phyloP scores from a whole-genome alignment of 768 basidiomycete genomes.

The Fomitopsis pulvina region DNA sequence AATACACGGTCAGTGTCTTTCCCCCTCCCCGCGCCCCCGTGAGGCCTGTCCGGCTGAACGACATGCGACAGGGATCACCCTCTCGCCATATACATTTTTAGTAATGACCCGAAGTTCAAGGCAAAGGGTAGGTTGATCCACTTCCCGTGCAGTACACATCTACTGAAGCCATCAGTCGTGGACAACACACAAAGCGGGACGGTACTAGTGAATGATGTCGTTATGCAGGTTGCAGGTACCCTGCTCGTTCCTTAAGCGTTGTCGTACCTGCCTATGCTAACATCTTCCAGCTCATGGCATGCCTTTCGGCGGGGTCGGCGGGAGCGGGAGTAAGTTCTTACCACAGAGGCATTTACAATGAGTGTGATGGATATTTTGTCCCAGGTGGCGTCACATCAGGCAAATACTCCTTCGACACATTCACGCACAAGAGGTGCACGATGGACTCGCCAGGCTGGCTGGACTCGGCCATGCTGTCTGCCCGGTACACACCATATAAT shows the following conservation, averaged over 20 bases:
- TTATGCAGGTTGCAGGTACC: conserved; percentile 5
- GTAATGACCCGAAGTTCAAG: conserved; percentile 53
- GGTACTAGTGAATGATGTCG: conserved; percentile 49
- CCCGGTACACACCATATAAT: background rate
- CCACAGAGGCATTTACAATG: background rate
- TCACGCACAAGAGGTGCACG: conserved; percentile 66
- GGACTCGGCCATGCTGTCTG: conserved; percentile 9
- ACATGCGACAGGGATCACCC: conserved; percentile 52
- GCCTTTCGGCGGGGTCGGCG: conserved; percentile 71
- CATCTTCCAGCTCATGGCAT: conserved; percentile 43
- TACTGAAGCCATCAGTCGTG: conserved; percentile 34
- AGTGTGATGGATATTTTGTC: background rate
- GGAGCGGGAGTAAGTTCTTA: conserved; percentile 56
- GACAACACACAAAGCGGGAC: conserved; percentile 64
- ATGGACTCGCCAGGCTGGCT: conserved; percentile 36
- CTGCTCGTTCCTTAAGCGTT: background rate
- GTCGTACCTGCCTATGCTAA: background rate
- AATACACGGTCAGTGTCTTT: conserved; percentile 48
- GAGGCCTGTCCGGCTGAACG: background rate
- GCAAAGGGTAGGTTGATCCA: conserved; percentile 39
- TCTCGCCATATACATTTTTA: conserved; percentile 75
- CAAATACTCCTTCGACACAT: conserved; percentile 68
- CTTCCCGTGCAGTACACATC: background rate
- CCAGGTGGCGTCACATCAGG: conserved; percentile 64
- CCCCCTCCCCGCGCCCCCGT: too few relatives aligned